Conservation (phyloP, 1,284 basidiomycete genomes). For the Trametes versicolor region DNA sequence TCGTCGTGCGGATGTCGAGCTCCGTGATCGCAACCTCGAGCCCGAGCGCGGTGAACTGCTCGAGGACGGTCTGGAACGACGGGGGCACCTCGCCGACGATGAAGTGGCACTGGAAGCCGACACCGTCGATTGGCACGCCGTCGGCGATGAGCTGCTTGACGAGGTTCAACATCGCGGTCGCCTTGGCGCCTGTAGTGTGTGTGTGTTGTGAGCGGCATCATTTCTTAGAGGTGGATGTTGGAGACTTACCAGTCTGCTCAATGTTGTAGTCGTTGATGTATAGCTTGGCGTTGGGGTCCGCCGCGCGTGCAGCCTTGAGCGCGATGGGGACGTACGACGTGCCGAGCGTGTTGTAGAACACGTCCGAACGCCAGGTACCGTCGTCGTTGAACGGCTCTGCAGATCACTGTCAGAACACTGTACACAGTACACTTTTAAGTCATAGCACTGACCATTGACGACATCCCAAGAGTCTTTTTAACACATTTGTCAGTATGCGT, state of each 20-base stretch:
- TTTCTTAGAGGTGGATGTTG: neutral
- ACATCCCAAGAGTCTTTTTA: conserved; percentile 48
- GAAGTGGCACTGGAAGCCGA: conserved; percentile 62
- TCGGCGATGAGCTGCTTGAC: conserved; percentile 52
- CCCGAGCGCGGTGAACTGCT: conserved; percentile 58
- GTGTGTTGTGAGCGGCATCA: neutral
- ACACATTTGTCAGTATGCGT: conserved; percentile 2
- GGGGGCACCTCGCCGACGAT: conserved; percentile 58
- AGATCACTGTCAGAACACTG: neutral
- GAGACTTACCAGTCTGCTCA: conserved; percentile 35
- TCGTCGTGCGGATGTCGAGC: conserved; percentile 61
- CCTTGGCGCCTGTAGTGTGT: conserved; percentile 48
- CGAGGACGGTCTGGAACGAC: conserved; percentile 51
- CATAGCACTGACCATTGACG: conserved; percentile 44
- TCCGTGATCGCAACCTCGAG: conserved; percentile 66
- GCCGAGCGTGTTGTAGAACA: conserved; percentile 60
- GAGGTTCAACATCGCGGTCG: conserved; percentile 56
- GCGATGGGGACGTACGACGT: conserved; percentile 54
- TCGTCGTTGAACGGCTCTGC: conserved; percentile 67
- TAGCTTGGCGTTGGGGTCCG: conserved; percentile 53
- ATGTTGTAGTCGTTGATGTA: conserved; percentile 67
- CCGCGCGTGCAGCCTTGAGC: conserved; percentile 54
- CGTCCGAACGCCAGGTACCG: conserved; percentile 59
- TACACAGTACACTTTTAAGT: too few species aligned
- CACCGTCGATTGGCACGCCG: conserved; percentile 57